phyloP scores from a whole-genome alignment of 164 flowering plant genomes.

The Berberis thunbergii region DNA sequence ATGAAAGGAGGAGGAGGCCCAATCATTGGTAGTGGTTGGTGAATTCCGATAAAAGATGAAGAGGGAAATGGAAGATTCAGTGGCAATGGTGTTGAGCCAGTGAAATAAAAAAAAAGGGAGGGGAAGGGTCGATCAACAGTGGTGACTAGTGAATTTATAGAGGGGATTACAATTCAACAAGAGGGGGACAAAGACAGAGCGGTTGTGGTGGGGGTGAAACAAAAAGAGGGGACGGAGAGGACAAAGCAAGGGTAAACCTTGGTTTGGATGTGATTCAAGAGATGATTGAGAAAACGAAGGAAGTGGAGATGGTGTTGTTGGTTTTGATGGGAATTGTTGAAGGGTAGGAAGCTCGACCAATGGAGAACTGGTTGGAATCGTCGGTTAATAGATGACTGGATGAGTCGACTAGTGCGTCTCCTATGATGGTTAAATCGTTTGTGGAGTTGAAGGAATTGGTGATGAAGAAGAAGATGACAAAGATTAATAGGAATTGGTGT shows the following conservation, averaged over 20 bases:
- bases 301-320: conserved; percentile 39
- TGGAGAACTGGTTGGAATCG: conserved; percentile 54
- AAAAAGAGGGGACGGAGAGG: conserved; percentile 40
- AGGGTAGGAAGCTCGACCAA: conserved; percentile 57
- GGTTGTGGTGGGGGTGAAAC: too few species aligned
- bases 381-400: conserved; percentile 51
- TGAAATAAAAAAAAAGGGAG: too few species aligned
- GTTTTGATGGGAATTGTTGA: conserved; percentile 30
- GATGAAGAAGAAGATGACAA: conserved; percentile 36
- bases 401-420: conserved; percentile 47
- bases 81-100: too few species aligned
- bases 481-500: background rate
- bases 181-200: too few species aligned
- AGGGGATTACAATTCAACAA: too few species aligned
- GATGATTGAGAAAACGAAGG: conserved; percentile 66
- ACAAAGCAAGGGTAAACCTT: conserved; percentile 68
- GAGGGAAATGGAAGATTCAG: too few species aligned
- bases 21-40: too few species aligned
- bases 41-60: too few species aligned
- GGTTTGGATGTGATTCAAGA: conserved; percentile 46
- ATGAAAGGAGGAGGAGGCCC: too few species aligned
- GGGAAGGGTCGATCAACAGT: too few species aligned
- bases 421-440: conserved; percentile 28
- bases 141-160: too few species aligned
- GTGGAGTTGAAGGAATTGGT: conserved; percentile 37